These are phyloP conservation scores for Cupressus sempervirens DNA, from an alignment of 75 land plant species.

Conservation along the genomic window DNA sequence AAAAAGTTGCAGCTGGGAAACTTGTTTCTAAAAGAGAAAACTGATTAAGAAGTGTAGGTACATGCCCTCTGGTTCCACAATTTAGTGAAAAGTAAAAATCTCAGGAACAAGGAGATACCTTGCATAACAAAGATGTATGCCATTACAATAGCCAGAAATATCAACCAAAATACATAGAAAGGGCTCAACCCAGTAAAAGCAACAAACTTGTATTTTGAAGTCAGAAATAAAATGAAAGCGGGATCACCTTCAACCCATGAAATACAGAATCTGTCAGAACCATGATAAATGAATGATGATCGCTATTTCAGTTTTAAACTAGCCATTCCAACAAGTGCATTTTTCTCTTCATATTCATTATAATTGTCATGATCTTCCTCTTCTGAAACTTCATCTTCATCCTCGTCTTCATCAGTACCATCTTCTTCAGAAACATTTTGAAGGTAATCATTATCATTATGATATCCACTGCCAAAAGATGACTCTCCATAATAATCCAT, in stretches of 20 bases:
- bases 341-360: conserved; percentile 17
- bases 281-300: neutral
- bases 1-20: neutral
- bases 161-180: neutral
- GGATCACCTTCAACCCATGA: neutral
- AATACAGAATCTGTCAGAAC: neutral
- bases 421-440: conserved; percentile 24
- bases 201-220: neutral
- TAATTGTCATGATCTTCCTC: conserved; percentile 27
- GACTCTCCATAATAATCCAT: conserved; percentile 19
- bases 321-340: conserved; percentile 32
- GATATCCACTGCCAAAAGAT: conserved; percentile 1
- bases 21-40: neutral
- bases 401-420: conserved; percentile 27
- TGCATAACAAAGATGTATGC: neutral
- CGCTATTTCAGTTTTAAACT: conserved; percentile 33
- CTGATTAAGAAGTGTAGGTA: neutral
- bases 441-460: conserved; percentile 9
- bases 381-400: conserved; percentile 32
- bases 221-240: neutral
- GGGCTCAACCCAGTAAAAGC: neutral
- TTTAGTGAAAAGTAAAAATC: neutral
- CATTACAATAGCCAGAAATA: neutral
- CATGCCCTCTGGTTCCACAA: neutral
- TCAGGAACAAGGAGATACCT: neutral